Conservation (phyloP, 345 rosid species). For the Ceriops decandra region DNA sequence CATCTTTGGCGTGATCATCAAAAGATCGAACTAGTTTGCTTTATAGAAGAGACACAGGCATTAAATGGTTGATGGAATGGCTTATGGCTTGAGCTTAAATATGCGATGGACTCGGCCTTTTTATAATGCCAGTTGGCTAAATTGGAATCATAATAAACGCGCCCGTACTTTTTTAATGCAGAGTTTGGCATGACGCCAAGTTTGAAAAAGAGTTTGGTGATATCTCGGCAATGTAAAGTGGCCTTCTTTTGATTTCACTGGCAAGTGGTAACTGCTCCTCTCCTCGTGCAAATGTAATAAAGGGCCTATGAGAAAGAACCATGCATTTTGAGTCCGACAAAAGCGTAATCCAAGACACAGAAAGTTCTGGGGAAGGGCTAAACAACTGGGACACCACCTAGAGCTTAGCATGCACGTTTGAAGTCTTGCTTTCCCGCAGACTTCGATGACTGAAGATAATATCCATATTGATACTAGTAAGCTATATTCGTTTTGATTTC, state of each 20-base stretch:
- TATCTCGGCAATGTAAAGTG: constrained; percentile 2
- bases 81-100: background rate
- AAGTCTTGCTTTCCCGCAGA: constrained; percentile 16
- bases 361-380: background rate
- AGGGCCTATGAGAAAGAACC: background rate
- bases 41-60: background rate
- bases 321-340: background rate
- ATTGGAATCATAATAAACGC: constrained; percentile 15
- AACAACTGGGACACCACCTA: background rate
- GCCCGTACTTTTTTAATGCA: too few species aligned
- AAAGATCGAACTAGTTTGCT: background rate
- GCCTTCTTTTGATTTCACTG: constrained; percentile 30
- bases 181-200: background rate
- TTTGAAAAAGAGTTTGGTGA: constrained; percentile 13
- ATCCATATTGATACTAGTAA: too few species aligned
- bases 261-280: background rate
- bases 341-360: constrained; percentile 10
- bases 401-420: constrained; percentile 27
- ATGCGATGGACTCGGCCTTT: background rate
- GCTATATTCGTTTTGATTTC: background rate
- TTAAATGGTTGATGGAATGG: background rate
- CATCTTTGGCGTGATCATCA: constrained; percentile 9
- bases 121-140: constrained; percentile 31
- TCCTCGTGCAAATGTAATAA: background rate
- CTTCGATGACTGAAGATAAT: constrained; percentile 11